Base-by-base conservation (phyloP, 495 filamentous ascomycete genomes). In the Hypoxylon trugodes region DNA sequence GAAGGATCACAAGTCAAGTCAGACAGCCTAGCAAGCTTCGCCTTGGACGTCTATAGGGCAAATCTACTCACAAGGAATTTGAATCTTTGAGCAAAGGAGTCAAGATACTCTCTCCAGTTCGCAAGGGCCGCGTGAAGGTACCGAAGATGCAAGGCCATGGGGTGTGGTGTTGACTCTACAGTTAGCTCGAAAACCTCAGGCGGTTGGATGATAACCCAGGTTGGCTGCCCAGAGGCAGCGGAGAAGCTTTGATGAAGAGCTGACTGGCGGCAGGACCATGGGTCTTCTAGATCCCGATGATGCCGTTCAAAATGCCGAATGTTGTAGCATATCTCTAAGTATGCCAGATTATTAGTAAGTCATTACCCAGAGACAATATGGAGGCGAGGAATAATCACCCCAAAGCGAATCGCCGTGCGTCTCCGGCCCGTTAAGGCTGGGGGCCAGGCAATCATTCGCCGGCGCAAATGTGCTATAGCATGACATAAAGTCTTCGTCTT, bases 211-310 rank as follows among this genome's bases (percentile, higher is more conserved):
- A 43, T 18, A 15, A 55, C 19, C 51, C 51, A 55, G 9, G 37
- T 32, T 42, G 13, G 36, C 15, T 55, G 12, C 37, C 32, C 19
- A 42, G 38, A 30, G 12, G 8, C 2, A n/a, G 36, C n/a, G 2
- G 55, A 52, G 30, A 70, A 68, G 32, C 51, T 67, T 22, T 72
- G 68, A 22, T 70, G 61, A 5, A 72, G 46, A 16, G 68, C 68
- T 6, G 61, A 63, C 28, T 72, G 69, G 4, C 69, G 68, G 58
- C 68, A 72, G 22, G 67, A 70, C 69, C 63, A 72, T 1, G 69
- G 69, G 10, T 72, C 69, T 28, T 72, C 59, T 15, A 64, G 42
- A 12, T 68, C 52, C 13, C 69, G 30, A 24, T 59, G 45, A 37
- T 72, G 68, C 28, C 18, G 21, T 40, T 69, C 69, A 36, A 64